phyloP scores from a whole-genome alignment of 2,329 filamentous ascomycete genomes.

The Arachnomyces sp. region DNA sequence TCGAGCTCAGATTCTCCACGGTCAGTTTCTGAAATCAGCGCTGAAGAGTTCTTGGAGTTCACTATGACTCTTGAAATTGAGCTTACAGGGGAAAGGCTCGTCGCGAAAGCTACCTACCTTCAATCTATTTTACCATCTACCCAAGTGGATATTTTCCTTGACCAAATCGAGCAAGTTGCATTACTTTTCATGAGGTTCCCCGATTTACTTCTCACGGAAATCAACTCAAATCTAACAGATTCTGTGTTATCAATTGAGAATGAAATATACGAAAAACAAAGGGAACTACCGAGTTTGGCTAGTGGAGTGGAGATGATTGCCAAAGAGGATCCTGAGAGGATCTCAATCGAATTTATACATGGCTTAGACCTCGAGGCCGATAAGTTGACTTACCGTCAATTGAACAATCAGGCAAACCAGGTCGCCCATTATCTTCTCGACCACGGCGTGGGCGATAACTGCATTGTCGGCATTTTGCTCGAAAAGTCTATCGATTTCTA shows the following conservation, averaged over 20 bases:
- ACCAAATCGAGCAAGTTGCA: constrained; percentile 54
- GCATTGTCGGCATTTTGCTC: constrained; percentile 66
- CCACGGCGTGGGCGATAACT: constrained; percentile 42
- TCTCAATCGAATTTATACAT: constrained; percentile 59
- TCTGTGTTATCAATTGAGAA: constrained; percentile 47
- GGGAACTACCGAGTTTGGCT: constrained; percentile 40
- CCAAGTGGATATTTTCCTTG: constrained; percentile 51
- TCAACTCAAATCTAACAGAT: constrained; percentile 21
- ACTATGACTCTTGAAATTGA: constrained; percentile 69
- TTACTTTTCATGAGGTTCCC: constrained; percentile 34
- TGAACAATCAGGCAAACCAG: constrained; percentile 59
- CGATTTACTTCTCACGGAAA: constrained; percentile 24
- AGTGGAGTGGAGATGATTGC: constrained; percentile 50
- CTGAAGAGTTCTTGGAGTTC: constrained; percentile 68
- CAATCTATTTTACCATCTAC: constrained; percentile 44
- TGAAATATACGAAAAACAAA: constrained; percentile 24
- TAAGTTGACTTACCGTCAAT: constrained; percentile 54
- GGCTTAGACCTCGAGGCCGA: constrained; percentile 36
- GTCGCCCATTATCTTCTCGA: constrained; percentile 52
- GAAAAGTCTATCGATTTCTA: constrained; percentile 70
- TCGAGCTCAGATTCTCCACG: constrained; percentile 26
- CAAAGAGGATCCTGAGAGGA: constrained; percentile 40
- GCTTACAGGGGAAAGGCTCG: constrained; percentile 45
- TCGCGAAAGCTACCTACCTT: constrained; percentile 50
- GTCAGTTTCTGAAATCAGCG: constrained; percentile 49